Base-by-base conservation (phyloP, 768 basidiomycete species). In the Amyloporia xantha region DNA sequence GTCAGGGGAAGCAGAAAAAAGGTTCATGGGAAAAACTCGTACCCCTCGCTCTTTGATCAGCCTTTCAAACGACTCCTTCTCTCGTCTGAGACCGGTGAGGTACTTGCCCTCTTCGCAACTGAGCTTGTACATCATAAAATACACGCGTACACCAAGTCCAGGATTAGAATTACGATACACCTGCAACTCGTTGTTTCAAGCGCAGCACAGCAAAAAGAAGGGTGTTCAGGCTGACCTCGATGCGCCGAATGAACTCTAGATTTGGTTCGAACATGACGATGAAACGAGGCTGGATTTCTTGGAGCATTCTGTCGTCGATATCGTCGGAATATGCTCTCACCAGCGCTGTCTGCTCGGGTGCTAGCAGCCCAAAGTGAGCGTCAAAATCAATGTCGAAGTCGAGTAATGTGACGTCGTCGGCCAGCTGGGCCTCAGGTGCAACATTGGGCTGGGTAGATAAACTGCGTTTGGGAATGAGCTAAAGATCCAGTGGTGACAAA, bases 61-160 rank as follows among this genome's bases (percentile, higher is more conserved):
- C 48, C 82, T 75, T 66, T 96, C 89, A 58, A 98, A 98, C 0
- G 92, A 82, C 45, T 95, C 88, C 62, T 96, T 97, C 70, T 99
- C 96, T 51, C 83, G 81, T 41, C 92, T 73, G 25, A 97, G 77
- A 2, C 83, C 86, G 24, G 88, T 85, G 25, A 99, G 76, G 65
- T 96, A 99, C 63, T 89, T 89, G 65, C 95, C 92, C 58, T 99
- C 96, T 64, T 99, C 96, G 54, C 86, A 87, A 41, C 91, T 94
- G 58, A 88, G 81, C 48, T 81, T 76, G 66, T 98, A 98, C n/a
- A 91, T 71, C 86, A 96, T 86, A 63, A 97, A 93, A 66, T 98
- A 98, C 2, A 97, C 86, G 12, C 94, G 74, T 0, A 98, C 81
- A 0, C 76, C 84, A 5, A 95, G 66, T 0, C 90, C 90, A 0